phyloP scores from a whole-genome alignment of 2,329 filamentous ascomycete species.

The Ophiobolus disseminans region DNA sequence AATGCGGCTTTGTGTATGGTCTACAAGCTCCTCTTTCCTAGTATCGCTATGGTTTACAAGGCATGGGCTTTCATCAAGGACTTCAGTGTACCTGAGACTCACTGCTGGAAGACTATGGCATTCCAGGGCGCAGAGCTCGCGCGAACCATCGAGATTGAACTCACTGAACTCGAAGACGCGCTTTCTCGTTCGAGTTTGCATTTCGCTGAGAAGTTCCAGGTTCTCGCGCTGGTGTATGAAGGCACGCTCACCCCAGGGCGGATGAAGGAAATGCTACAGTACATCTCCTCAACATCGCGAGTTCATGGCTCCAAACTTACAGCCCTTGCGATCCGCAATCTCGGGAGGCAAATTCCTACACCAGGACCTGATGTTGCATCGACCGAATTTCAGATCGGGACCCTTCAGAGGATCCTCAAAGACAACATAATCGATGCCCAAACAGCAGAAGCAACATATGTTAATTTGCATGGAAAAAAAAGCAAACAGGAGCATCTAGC shows the following conservation, averaged over 20 bases:
- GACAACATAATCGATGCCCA: constrained; percentile 15
- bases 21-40: constrained; percentile 51
- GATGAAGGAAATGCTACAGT: constrained; percentile 25
- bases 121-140: constrained; percentile 60
- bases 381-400: constrained; percentile 9
- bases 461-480: constrained; percentile 63
- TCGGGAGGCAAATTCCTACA: constrained; percentile 61
- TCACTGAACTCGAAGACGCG: constrained; percentile 69
- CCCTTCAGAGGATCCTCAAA: constrained; percentile 11
- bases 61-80: constrained; percentile 45
- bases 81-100: constrained; percentile 24
- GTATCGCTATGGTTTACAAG: constrained; percentile 23
- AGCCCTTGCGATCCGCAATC: constrained; percentile 72
- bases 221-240: constrained; percentile 35
- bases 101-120: constrained; percentile 22
- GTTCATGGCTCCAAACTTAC: constrained; percentile 59
- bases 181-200: constrained; percentile 23
- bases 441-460: constrained; percentile 57
- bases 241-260: constrained; percentile 26
- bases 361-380: constrained; percentile 23
- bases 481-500: constrained; percentile 54
- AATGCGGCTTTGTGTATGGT: constrained; percentile 59
- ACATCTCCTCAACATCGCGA: constrained; percentile 36
- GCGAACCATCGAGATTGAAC: constrained; percentile 63
- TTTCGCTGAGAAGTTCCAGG: constrained; percentile 25